Evolutionary conservation across 805 yeast species (phyloP).

Genomic region (Candida qinlingensis): DNA sequence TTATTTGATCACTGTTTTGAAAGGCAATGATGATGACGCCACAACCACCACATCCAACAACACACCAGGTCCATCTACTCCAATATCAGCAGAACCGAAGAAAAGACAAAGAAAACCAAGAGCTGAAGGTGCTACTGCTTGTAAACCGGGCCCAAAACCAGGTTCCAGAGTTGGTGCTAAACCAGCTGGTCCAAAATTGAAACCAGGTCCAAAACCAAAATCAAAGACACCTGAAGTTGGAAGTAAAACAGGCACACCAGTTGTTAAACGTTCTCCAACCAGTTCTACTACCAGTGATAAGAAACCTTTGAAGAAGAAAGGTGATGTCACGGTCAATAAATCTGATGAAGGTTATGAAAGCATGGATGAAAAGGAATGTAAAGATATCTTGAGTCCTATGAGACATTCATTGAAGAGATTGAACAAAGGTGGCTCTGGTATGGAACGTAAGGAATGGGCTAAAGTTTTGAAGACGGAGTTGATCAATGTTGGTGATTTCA

Average conservation of each 20-base stretch:
- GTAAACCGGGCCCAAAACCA: constrained; percentile 3
- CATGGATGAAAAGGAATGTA: constrained; percentile 72
- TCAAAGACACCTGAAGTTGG: constrained; percentile 23
- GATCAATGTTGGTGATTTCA: constrained; percentile 68
- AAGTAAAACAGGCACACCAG: constrained; percentile 12
- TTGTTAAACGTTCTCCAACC: background rate
- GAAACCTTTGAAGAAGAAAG: background rate
- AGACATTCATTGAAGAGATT: constrained; percentile 59
- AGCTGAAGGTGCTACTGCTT: constrained; percentile 19
- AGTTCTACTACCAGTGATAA: constrained; percentile 1
- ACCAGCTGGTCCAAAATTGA: constrained; percentile 4
- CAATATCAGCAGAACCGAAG: constrained; percentile 23
- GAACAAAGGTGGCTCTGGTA: constrained; percentile 65
- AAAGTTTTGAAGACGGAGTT: constrained; percentile 61
- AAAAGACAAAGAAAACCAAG: constrained; percentile 24
- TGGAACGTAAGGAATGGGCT: constrained; percentile 77
- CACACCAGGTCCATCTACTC: constrained; percentile 27
- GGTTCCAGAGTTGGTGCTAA: constrained; percentile 6
- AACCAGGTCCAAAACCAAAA: constrained; percentile 12
- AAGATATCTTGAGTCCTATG: constrained; percentile 57
- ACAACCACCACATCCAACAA: constrained; percentile 13
- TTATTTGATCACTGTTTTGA: constrained; percentile 66
- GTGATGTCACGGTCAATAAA: constrained; percentile 1
- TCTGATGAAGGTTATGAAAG: constrained; percentile 57
- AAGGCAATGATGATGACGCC: constrained; percentile 46